phyloP scores from a whole-genome alignment of 2,329 filamentous ascomycete genomes.

The Penicillium sp. region DNA sequence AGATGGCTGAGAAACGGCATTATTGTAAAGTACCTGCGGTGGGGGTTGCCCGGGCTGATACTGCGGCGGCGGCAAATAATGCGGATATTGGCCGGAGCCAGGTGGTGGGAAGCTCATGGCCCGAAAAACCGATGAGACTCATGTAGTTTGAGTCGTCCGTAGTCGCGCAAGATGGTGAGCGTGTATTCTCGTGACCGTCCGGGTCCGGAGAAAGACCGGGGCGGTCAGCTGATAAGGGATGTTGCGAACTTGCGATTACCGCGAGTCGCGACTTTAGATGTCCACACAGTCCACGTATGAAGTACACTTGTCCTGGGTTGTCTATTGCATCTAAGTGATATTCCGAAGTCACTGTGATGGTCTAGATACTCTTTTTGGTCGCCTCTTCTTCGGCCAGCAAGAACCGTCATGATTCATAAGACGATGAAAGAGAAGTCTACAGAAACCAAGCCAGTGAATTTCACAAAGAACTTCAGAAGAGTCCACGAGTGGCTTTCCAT shows the following conservation, averaged over 20 bases:
- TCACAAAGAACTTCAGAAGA: not conserved
- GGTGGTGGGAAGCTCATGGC: conserved; percentile 44
- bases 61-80: conserved; percentile 31
- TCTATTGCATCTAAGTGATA: too few relatives aligned
- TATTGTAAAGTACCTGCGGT: conserved; percentile 37
- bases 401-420: too few relatives aligned
- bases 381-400: not conserved
- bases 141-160: conserved; percentile 18
- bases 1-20: conserved; percentile 30
- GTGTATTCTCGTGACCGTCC: conserved; percentile 25
- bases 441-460: not conserved
- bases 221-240: conserved; percentile 26
- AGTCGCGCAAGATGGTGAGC: conserved; percentile 13
- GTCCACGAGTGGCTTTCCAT: not conserved
- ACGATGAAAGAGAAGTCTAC: not conserved
- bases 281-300: not conserved
- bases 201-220: conserved; percentile 32
- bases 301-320: not conserved
- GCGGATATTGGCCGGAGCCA: conserved; percentile 39
- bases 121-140: conserved; percentile 24
- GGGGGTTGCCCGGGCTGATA: conserved; percentile 34
- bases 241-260: conserved; percentile 15
- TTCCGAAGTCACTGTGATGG: too few relatives aligned
- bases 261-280: not conserved
- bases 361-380: not conserved